Evolutionary conservation across 75 land plant species (phyloP).

Genomic region (Pseudotsuga menziesii): DNA sequence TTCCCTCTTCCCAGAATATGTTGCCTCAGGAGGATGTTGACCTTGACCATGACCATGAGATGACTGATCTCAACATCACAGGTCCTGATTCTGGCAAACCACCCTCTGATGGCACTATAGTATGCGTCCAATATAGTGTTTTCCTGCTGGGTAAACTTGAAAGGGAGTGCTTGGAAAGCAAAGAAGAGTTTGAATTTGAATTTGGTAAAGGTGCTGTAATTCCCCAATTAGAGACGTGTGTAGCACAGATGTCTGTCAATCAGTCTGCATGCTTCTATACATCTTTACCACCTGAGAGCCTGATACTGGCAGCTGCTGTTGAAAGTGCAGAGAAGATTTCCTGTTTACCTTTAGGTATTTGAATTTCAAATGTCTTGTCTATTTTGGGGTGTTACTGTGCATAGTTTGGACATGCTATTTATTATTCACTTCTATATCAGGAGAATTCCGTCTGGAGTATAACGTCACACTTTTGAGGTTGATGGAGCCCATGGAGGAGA

Average conservation of each 20-base stretch:
- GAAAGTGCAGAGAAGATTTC: slow-evolving; percentile 21
- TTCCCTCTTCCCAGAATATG: neutral
- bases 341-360: slow-evolving; percentile 34
- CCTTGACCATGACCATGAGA: slow-evolving; percentile 12
- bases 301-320: slow-evolving; percentile 57
- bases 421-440: slow-evolving; percentile 36
- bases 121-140: slow-evolving; percentile 46
- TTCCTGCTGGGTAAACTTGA: slow-evolving; percentile 18
- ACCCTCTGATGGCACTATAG: slow-evolving; percentile 63
- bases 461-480: slow-evolving; percentile 48
- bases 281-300: slow-evolving; percentile 30
- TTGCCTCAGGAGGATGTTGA: neutral
- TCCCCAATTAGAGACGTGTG: slow-evolving; percentile 50
- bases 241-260: slow-evolving; percentile 52
- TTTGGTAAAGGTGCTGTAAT: slow-evolving; percentile 76
- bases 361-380: neutral
- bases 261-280: slow-evolving; percentile 43
- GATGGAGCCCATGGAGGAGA: slow-evolving; percentile 86
- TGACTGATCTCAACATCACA: slow-evolving; percentile 10
- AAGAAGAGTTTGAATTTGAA: slow-evolving; percentile 89
- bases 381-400: neutral
- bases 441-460: slow-evolving; percentile 54
- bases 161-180: slow-evolving; percentile 47
- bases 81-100: slow-evolving; percentile 36
- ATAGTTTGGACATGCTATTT: neutral